A percentile compares a stretch with the other conserved stretches of the same genome.
phyloP scores from a whole-genome alignment of 2,329 filamentous ascomycete species.

The Aspergillus nomiae region DNA sequence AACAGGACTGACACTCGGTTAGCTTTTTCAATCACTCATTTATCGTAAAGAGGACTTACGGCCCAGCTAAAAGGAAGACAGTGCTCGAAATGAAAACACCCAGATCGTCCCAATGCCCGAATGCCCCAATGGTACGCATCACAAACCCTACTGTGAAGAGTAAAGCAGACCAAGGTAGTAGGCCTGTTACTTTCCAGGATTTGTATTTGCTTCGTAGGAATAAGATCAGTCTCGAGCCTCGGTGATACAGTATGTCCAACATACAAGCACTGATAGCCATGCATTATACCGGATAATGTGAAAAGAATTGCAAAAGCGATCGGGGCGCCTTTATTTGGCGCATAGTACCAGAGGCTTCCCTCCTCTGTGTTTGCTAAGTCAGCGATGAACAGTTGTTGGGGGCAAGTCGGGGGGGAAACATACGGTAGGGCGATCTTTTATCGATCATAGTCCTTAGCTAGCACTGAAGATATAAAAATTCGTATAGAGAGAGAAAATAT shows the following conservation, averaged over 20 bases:
- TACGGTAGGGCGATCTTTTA: slow-evolving; percentile 30
- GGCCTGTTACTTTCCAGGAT: slow-evolving; percentile 44
- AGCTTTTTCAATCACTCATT: background rate
- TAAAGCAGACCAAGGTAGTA: slow-evolving; percentile 45
- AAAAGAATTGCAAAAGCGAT: slow-evolving; percentile 46
- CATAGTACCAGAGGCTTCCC: slow-evolving; percentile 43
- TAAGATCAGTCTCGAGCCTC: slow-evolving; percentile 7
- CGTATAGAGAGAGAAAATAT: background rate
- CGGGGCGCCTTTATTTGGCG: slow-evolving; percentile 44
- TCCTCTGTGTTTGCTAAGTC: slow-evolving; percentile 26
- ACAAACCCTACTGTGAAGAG: slow-evolving; percentile 44
- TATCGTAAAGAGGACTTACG: slow-evolving; percentile 28
- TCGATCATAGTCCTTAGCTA: slow-evolving; percentile 14
- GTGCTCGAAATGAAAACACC: slow-evolving; percentile 41
- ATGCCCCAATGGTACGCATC: slow-evolving; percentile 39
- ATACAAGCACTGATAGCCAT: slow-evolving; percentile 43
- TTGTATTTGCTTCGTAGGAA: slow-evolving; percentile 35
- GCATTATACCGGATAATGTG: slow-evolving; percentile 37
- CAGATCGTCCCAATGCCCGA: slow-evolving; percentile 39
- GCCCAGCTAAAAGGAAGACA: slow-evolving; percentile 42
- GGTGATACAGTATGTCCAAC: background rate
- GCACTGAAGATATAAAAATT: background rate
- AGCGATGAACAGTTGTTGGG: slow-evolving; percentile 5
- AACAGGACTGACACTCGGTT: slow-evolving; percentile 32
- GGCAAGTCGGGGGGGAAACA: slow-evolving; percentile 6